Evolutionary conservation across 2,329 filamentous ascomycete species (phyloP).

Genomic region (Aspergillus pseudotamarii): DNA sequence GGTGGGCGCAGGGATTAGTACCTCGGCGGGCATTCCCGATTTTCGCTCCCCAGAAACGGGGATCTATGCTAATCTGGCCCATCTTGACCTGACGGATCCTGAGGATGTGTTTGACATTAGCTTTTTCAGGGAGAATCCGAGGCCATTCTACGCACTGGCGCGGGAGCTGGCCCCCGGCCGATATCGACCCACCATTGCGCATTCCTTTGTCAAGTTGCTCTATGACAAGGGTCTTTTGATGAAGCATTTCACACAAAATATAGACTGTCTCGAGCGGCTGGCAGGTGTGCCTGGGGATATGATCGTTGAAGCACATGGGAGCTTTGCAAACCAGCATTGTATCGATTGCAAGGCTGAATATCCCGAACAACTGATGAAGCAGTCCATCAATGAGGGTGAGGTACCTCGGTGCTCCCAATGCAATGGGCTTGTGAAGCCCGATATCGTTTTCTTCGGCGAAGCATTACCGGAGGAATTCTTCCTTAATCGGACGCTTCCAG

Average conservation of each 20-base stretch:
- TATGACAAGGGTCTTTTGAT: slow-evolving; percentile 75
- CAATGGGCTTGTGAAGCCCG: slow-evolving; percentile 82
- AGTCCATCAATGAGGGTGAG: slow-evolving; percentile 65
- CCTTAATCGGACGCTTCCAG: slow-evolving; percentile 56
- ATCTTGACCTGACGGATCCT: slow-evolving; percentile 81
- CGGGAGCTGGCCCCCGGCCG: slow-evolving; percentile 90
- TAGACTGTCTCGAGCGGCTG: slow-evolving; percentile 87
- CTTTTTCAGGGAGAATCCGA: slow-evolving; percentile 82
- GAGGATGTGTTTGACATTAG: slow-evolving; percentile 93
- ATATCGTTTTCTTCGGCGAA: slow-evolving; percentile 94
- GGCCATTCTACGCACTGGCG: slow-evolving; percentile 89
- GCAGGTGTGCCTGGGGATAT: slow-evolving; percentile 80
- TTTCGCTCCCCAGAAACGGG: slow-evolving; percentile 93
- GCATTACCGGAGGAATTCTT: slow-evolving; percentile 68
- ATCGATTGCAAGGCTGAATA: slow-evolving; percentile 80
- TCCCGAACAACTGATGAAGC: slow-evolving; percentile 73
- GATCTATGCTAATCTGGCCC: slow-evolving; percentile 87
- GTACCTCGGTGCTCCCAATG: slow-evolving; percentile 75
- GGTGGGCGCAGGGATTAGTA: slow-evolving; percentile 80
- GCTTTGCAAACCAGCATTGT: slow-evolving; percentile 87
- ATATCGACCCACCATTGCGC: slow-evolving; percentile 84
- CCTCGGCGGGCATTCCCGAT: slow-evolving; percentile 71
- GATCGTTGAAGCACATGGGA: slow-evolving; percentile 93
- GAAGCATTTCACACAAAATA: slow-evolving; percentile 96
- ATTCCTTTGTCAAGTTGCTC: slow-evolving; percentile 84